Evolutionary conservation across 2,329 filamentous ascomycete genomes (phyloP).

Genomic region (Fusarium pseudoanthophilum): DNA sequence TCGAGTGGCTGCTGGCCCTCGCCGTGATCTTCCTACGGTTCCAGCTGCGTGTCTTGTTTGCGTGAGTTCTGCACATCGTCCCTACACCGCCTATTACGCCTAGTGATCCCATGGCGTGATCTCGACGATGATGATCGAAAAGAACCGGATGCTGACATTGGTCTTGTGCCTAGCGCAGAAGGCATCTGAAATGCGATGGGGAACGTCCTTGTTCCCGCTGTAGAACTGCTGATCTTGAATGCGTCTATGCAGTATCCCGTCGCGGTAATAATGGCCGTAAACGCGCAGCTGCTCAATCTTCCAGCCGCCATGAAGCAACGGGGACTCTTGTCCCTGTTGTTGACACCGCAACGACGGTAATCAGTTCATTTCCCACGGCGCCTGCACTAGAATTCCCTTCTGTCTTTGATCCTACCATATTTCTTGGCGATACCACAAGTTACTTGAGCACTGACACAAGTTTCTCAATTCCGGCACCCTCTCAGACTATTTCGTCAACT

Average conservation of each 20-base stretch:
- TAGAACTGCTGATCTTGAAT: background rate
- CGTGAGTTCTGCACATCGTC: background rate
- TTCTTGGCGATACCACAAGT: accelerated
- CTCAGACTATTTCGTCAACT: background rate
- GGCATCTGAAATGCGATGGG: slow-evolving; percentile 4
- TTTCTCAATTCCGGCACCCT: accelerated
- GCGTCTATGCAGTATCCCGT: background rate
- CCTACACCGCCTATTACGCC: background rate
- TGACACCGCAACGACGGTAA: accelerated
- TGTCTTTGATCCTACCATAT: background rate
- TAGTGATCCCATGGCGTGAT: accelerated
- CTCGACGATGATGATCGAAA: background rate
- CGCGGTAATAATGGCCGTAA: background rate
- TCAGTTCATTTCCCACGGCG: background rate
- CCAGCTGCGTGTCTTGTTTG: slow-evolving; percentile 1
- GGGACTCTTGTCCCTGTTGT: accelerated
- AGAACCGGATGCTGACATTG: background rate
- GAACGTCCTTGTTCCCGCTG: slow-evolving; percentile 4
- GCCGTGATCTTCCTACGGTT: background rate
- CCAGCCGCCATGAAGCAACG: accelerated
- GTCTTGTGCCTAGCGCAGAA: background rate
- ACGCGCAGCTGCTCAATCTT: accelerated
- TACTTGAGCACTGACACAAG: background rate
- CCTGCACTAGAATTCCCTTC: background rate
- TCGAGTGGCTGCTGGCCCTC: background rate